Conservation (phyloP, 352 stramenopile genomes). For the Phytophthora nicotianae region DNA sequence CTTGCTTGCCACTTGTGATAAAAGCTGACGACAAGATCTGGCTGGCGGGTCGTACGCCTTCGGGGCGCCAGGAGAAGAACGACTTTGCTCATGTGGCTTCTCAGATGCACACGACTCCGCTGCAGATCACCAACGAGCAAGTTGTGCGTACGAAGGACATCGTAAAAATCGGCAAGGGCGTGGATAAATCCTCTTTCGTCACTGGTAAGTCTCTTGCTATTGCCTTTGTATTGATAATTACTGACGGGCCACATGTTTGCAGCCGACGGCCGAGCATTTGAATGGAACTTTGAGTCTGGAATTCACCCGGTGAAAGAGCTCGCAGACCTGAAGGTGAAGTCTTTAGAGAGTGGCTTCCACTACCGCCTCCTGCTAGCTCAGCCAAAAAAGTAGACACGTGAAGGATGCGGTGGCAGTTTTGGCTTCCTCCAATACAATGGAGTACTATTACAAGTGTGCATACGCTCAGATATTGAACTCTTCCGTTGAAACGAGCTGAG, state of each 20-base stretch:
- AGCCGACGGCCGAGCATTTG: conserved; percentile 70
- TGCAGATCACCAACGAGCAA: conserved; percentile 65
- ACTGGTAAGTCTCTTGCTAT: conserved; percentile 40
- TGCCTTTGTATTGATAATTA: background rate
- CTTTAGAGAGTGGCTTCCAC: conserved; percentile 79
- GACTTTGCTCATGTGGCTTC: conserved; percentile 63
- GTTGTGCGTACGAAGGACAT: conserved; percentile 54
- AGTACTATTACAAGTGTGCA: conserved; percentile 36
- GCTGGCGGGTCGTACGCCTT: conserved; percentile 77
- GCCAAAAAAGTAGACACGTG: conserved; percentile 25
- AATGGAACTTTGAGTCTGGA: conserved; percentile 73
- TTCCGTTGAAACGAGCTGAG: conserved; percentile 53
- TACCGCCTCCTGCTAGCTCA: conserved; percentile 69
- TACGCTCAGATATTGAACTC: conserved; percentile 62
- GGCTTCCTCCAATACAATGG: conserved; percentile 27
- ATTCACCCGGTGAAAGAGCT: conserved; percentile 55
- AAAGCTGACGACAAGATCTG: conserved; percentile 78
- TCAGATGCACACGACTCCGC: conserved; percentile 70
- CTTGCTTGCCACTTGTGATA: conserved; percentile 11
- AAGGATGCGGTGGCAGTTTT: conserved; percentile 25
- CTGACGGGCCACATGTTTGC: background rate
- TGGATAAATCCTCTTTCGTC: conserved; percentile 75
- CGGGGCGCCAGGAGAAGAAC: conserved; percentile 63
- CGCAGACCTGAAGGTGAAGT: conserved; percentile 42
- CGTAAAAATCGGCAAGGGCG: conserved; percentile 73